Conservation (phyloP, 2,329 filamentous ascomycete genomes). For the Raffaelea deltoideospora region DNA sequence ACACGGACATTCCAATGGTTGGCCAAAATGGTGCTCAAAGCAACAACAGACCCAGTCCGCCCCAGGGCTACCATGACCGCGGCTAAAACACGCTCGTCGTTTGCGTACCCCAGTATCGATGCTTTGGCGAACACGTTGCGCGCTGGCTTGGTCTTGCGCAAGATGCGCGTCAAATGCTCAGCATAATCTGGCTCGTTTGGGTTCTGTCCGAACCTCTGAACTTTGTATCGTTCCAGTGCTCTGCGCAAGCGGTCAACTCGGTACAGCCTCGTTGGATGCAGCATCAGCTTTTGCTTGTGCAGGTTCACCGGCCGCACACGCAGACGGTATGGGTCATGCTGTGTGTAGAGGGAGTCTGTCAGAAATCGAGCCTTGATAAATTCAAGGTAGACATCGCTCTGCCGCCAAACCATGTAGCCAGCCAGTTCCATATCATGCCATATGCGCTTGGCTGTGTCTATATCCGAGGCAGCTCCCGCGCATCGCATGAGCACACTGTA, state of each 20-base stretch:
- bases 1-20: constrained; percentile 15
- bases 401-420: constrained; percentile 10
- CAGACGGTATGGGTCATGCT: constrained; percentile 26
- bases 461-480: constrained; percentile 29
- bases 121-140: constrained; percentile 15
- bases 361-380: constrained; percentile 32
- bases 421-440: constrained; percentile 8
- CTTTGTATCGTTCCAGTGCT: constrained; percentile 4
- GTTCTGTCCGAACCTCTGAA: constrained; percentile 17
- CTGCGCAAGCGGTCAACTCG: constrained; percentile 12
- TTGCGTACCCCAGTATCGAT: constrained; percentile 12
- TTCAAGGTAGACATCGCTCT: constrained; percentile 23
- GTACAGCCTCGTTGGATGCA: constrained; percentile 9
- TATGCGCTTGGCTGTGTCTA: constrained; percentile 17
- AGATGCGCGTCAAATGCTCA: constrained; percentile 15
- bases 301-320: constrained; percentile 19
- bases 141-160: constrained; percentile 15
- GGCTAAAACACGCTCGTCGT: constrained; percentile 25
- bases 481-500: constrained; percentile 29
- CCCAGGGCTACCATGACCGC: constrained; percentile 25
- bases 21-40: constrained; percentile 18
- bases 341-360: constrained; percentile 28
- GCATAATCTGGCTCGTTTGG: constrained; percentile 9
- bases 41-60: constrained; percentile 19
- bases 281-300: constrained; percentile 4